phyloP scores from a whole-genome alignment of 495 filamentous ascomycete species.

The Lentithecium fluviatile region DNA sequence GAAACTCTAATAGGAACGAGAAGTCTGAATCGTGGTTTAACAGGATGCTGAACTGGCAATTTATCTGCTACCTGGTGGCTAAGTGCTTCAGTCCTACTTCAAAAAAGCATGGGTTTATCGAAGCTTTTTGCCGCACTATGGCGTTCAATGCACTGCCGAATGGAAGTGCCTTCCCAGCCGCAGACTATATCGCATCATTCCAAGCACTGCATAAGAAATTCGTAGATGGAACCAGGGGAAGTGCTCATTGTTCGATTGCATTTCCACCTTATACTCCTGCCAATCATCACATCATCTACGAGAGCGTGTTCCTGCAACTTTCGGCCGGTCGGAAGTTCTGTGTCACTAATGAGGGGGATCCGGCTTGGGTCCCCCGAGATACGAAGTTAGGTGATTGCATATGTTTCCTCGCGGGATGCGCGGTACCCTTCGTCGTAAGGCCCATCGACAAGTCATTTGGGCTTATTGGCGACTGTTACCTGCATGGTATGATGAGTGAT shows the following conservation, averaged over 20 bases:
- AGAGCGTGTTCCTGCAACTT: neutral
- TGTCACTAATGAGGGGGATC: neutral
- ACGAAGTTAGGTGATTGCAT: constrained; percentile 4
- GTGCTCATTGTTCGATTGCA: neutral
- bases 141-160: neutral
- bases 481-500: neutral
- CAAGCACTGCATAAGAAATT: neutral
- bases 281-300: neutral
- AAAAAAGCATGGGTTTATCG: neutral
- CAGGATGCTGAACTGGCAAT: neutral
- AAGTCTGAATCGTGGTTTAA: neutral
- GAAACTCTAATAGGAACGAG: neutral
- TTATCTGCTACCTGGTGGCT: neutral
- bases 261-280: neutral
- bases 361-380: neutral
- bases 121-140: neutral
- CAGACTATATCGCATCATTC: neutral
- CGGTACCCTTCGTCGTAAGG: neutral
- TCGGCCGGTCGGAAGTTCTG: neutral
- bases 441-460: neutral
- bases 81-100: neutral
- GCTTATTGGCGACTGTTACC: constrained; percentile 2
- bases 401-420: neutral
- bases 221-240: neutral
- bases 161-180: neutral